phyloP scores from a whole-genome alignment of 192 early-diverging fungal genomes.

The Backusella tuberculispora region DNA sequence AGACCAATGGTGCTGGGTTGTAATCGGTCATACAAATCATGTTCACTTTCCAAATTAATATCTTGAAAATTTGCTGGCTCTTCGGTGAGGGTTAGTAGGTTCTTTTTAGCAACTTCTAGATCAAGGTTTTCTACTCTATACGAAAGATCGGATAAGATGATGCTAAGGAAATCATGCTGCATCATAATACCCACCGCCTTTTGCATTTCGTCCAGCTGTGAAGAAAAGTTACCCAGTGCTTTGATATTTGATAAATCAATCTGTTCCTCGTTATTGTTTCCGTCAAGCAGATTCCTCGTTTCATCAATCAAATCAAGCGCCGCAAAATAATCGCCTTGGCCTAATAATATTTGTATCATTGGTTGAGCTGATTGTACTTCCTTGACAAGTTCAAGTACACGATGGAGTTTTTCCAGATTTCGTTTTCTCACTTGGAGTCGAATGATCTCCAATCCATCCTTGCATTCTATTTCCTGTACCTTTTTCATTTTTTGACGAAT shows the following conservation, averaged over 20 bases:
- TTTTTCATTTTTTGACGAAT: slow-evolving; percentile 71
- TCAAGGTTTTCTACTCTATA: slow-evolving; percentile 57
- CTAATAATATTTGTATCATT: slow-evolving; percentile 81
- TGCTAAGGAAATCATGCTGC: slow-evolving; percentile 70
- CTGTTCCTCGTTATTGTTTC: slow-evolving; percentile 41
- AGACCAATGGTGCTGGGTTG: slow-evolving; percentile 79
- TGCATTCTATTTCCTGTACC: slow-evolving; percentile 65
- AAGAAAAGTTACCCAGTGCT: slow-evolving; percentile 60
- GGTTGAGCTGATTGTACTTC: slow-evolving; percentile 80
- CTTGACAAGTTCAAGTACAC: slow-evolving; percentile 71
- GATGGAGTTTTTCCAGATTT: slow-evolving; percentile 72
- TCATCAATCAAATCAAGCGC: slow-evolving; percentile 92
- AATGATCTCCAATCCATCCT: slow-evolving; percentile 84
- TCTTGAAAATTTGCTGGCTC: background rate
- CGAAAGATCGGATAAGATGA: slow-evolving; percentile 67
- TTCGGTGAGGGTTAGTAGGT: background rate
- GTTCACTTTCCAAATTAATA: slow-evolving; percentile 23
- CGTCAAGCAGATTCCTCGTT: slow-evolving; percentile 61
- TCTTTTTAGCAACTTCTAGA: slow-evolving; percentile 22
- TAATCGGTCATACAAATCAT: slow-evolving; percentile 49
- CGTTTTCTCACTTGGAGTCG: slow-evolving; percentile 72
- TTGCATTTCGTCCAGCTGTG: slow-evolving; percentile 68
- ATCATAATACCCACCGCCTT: slow-evolving; percentile 71
- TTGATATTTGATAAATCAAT: slow-evolving; percentile 58
- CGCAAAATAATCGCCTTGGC: slow-evolving; percentile 83